Evolutionary conservation across 1,284 basidiomycete species (phyloP).

Genomic region (Cryptococcus floricola): DNA sequence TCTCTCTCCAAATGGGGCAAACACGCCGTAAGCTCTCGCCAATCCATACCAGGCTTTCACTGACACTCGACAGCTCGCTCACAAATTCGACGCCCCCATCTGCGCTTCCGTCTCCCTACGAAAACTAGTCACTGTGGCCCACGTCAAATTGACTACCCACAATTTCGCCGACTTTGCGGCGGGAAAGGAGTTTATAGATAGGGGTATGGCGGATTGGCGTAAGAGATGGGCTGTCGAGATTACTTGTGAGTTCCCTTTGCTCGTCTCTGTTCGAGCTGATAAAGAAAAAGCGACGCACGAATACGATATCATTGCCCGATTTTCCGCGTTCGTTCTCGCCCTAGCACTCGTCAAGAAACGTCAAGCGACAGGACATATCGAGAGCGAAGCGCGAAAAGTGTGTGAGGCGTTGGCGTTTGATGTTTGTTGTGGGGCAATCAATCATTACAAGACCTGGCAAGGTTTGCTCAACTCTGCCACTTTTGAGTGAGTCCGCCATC

Average conservation of each 20-base stretch:
- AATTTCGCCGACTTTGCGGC: conserved; percentile 1
- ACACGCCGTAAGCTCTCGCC: conserved; percentile 6
- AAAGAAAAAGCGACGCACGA: conserved; percentile 9
- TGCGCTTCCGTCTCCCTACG: conserved; percentile 21
- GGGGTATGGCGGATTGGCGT: conserved; percentile 12
- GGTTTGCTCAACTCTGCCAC: conserved; percentile 22
- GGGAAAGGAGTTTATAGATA: conserved; percentile 8
- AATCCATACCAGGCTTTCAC: not conserved
- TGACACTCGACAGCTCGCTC: conserved; percentile 7
- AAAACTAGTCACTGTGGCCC: conserved; percentile 14
- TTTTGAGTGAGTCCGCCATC: conserved; percentile 19
- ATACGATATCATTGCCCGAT: conserved; percentile 22
- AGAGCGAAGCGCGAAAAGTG: conserved; percentile 9
- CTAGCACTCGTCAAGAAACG: conserved; percentile 11
- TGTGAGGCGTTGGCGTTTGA: conserved; percentile 19
- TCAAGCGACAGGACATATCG: not conserved
- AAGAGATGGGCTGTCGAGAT: conserved; percentile 15
- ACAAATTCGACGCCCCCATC: conserved; percentile 12
- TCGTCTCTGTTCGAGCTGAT: no score
- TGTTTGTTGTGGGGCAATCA: conserved; percentile 16
- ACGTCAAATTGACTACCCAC: conserved; percentile 1
- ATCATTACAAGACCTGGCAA: conserved; percentile 17
- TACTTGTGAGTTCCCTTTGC: conserved; percentile 4
- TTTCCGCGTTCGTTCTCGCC: conserved; percentile 15
- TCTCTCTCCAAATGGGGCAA: conserved; percentile 17